Base-by-base conservation (phyloP, 768 basidiomycete genomes). In the Leucocoprinus leucothites region DNA sequence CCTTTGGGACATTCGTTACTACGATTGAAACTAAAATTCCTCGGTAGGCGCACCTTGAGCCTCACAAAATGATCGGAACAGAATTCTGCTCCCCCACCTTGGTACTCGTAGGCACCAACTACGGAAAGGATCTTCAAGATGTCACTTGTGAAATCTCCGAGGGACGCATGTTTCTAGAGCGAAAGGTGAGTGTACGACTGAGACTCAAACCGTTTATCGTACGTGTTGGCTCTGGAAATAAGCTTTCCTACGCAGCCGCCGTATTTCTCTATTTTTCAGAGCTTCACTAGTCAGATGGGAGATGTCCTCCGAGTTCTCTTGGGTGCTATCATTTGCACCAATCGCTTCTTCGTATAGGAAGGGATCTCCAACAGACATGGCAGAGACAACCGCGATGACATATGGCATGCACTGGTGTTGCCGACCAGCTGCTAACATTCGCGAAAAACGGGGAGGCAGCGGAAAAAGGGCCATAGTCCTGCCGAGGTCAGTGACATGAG, bases 71-170 rank as follows among this genome's bases (percentile, higher is more conserved):
- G 92, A 36, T 90, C 84, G 9, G 73, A 69, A 67, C 97, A 99
- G 69, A 98, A 99, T 19, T 78, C 68, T 54, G 81, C 79, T 1
- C 85, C 84, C 22, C 89, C 90, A 8, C 91, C 88, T 19, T 89
- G 89, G 67, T 89, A 96, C 67, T 97, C 95, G 67, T 94, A 98
- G 2, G 96, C 97, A 0, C 97, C 97, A 16, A 97, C 85, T n/a
- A 96, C 93, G 13, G 95, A 94, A 8, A 99, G 76, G 31, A 88
- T 71, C 61, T 88, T 87, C 72, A 98, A 91, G 26, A 93, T 69
- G 64, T 99, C 97, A 66, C 94, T 97, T 5, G 78, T 78, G 19
- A 78, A 85, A 50, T 81, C 81, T 9, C 97, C 97, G 28, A 98
- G 76, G 1, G 86, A 82, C 3, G 86, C 76, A 69, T 97, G 94